Evolutionary conservation across 768 basidiomycete species (phyloP), one percentile per base, ranked within the genome.

Genomic region (Boletus eberwhitei): DNA sequence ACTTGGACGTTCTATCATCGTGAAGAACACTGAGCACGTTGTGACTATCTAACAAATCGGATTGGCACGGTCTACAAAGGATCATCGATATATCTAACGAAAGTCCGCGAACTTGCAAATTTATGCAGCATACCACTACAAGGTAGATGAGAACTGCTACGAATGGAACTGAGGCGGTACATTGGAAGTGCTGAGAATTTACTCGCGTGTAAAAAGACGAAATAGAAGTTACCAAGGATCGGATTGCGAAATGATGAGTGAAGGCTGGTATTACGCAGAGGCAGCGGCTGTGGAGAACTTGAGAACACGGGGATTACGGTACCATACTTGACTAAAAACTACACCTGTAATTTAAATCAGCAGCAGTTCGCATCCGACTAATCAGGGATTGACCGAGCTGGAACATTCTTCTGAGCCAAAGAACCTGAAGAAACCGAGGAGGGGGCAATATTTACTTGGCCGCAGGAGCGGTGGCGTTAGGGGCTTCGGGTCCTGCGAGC

Each of bases 401-500:
- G 53, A 56, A 34, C 53, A 59, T 54, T 55, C 37, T 36, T 38
- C 42, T 37, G 41, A 40, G 38, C 8, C 32, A 44, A 54, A 52
- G 36, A 24, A 52, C 38, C 29, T 48, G 48, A 45, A 48, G 22
- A 17, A 48, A 21, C n/a, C n/a, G 26, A 29, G 55, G 45, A 40
- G 24, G 21, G 31, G 19, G 34, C 40, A 50, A 39, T 42, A 41
- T 49, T 45, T 50, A 59, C 50, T 66, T 56, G 42, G 62, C 48
- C 11, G 58, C 32, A 48, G 57, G 37, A 41, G 65, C 41, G 24
- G 62, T 43, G 38, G 24, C 8, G 2, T 5, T 58, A 12, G 65
- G 36, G 31, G 68, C 71, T 31, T 85, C 84, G 22, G 84, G 83
- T 17, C 83, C 87, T 37, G 87, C 81, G 54, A 89, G 74, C n/a